These are phyloP conservation scores for Tephrocybe sp. DNA, from an alignment of 768 basidiomycete genomes.

Conservation along the genomic window DNA sequence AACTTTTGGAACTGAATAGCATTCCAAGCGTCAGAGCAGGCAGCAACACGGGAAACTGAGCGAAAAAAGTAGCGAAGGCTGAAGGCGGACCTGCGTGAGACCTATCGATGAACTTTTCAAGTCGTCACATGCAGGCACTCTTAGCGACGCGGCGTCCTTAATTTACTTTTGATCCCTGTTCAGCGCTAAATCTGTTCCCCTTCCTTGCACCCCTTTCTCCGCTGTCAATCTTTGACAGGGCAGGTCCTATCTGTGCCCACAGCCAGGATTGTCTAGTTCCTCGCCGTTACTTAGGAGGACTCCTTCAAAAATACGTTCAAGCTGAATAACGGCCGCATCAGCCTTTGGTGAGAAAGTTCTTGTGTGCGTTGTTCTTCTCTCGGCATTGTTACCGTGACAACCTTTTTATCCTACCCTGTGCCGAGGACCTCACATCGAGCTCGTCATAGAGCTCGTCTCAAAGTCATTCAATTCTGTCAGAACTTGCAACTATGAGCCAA, in stretches of 20 bases:
- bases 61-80: constrained; percentile 1
- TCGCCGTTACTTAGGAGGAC: too few species aligned
- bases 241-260: background rate
- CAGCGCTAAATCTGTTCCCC: background rate
- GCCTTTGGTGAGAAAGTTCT: background rate
- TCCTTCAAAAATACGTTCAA: too few species aligned
- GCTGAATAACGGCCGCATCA: too few species aligned
- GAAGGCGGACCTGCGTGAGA: background rate
- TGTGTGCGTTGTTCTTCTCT: background rate
- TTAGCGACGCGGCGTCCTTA: constrained; percentile 2
- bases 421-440: background rate
- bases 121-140: constrained; percentile 7
- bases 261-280: too few species aligned
- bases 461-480: too few species aligned
- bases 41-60: background rate
- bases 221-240: background rate
- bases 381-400: constrained; percentile 3
- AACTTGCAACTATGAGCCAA: too few species aligned
- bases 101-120: background rate
- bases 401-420: background rate
- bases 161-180: constrained; percentile 1
- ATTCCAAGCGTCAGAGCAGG: constrained; percentile 3
- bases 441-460: too few species aligned
- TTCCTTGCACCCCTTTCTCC: background rate
- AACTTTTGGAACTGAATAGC: background rate